Evolutionary conservation across 495 filamentous ascomycete genomes (phyloP), one percentile per base, ranked within the genome.

Genomic region (Hypoxylon lenormandii): DNA sequence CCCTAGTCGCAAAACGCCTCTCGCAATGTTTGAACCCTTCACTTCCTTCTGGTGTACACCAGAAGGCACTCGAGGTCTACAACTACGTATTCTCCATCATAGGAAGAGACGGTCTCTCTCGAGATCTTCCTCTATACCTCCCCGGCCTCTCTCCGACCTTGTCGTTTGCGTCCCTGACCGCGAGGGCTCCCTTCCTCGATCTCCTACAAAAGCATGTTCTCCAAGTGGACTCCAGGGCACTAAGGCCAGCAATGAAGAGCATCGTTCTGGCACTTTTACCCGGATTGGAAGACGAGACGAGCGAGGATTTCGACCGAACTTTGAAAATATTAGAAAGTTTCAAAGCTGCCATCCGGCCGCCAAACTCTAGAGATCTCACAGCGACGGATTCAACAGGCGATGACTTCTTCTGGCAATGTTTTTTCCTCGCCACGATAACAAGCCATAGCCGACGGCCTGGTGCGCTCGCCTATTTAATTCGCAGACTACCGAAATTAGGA

Each of bases 381-480:
- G 78, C 84, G n/a, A 78, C 80, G n/a, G 81, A 84, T 50, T 85
- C 83, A 12, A 79, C 83, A 8, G 89, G 87, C 23, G 91, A 94
- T 53, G 91, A 93, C 68, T 96, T 93, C 75, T 99, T 97, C 75
- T 99, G 95, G 95, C 95, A 99, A 80, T 97, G 92, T 77, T 90
- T 99, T 67, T 97, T 99, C 69, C 83, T 98, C 37, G 92, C 93
- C 12, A 88, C 92, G 0, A 96, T 99, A 36, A 97, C 94, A 5
- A 93, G 92, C 72, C 83, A 91, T 22, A 91, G 87, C 40, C 85
- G 96, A 62, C 87, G 95, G 45, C 89, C 90, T 67, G 95, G 95
- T 22, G 92, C 92, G 18, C 80, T 99, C 57, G 91, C 94, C 22
- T 98, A 92, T 76, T 80, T 99, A 45, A 81, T 85, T 22, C 90